A percentile compares a stretch with the other conserved stretches of the same genome.
Conservation (phyloP, 768 basidiomycete species). For the Lactifluus volemus region DNA sequence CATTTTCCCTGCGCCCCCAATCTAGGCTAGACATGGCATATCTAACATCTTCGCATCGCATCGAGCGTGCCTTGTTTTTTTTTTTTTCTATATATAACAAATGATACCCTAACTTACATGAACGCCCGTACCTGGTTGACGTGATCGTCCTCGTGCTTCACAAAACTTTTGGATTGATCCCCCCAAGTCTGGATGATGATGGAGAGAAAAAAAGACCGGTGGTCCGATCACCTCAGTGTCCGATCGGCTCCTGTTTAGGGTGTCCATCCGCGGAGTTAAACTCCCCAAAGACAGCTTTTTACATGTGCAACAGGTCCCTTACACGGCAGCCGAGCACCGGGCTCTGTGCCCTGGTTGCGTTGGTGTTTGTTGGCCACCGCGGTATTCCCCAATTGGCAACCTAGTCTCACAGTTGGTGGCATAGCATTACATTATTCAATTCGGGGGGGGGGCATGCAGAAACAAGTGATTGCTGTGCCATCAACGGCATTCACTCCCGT, state of each 20-base stretch:
- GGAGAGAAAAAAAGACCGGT: neutral
- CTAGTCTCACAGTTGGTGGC: constrained; percentile 2
- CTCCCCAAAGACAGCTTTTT: neutral
- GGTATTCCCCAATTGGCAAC: neutral
- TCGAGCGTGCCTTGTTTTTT: neutral
- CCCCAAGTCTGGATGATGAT: neutral
- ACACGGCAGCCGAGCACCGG: neutral
- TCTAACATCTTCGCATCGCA: neutral
- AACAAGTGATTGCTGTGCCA: neutral
- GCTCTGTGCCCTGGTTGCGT: constrained; percentile 6
- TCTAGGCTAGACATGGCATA: neutral
- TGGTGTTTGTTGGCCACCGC: neutral
- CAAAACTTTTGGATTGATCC: neutral
- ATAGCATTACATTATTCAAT: neutral
- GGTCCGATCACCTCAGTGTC: constrained; percentile 12
- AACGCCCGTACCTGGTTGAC: constrained; percentile 1
- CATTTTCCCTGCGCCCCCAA: constrained; percentile 1
- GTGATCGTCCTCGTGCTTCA: constrained; percentile 9
- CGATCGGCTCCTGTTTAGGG: neutral
- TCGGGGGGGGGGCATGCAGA: neutral
- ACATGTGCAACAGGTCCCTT: neutral
- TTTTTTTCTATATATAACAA: neutral
- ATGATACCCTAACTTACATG: no score
- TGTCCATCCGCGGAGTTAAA: constrained; percentile 10
- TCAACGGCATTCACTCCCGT: neutral